phyloP scores from a whole-genome alignment of 2,329 filamentous ascomycete genomes.

The Lasiodiplodia citricola region DNA sequence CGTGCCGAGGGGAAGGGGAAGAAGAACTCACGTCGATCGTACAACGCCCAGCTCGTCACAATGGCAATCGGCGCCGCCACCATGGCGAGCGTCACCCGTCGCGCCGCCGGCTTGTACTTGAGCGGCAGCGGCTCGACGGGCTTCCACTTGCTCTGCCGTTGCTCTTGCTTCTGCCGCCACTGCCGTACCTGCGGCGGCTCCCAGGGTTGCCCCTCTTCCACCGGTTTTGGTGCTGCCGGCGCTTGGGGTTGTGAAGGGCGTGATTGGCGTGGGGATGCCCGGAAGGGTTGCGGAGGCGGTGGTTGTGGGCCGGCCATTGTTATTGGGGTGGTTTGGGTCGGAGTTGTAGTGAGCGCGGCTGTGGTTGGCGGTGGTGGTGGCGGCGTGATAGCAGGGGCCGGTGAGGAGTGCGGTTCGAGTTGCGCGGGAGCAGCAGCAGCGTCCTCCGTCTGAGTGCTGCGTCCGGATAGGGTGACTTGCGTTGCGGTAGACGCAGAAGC shows the following conservation, averaged over 20 bases:
- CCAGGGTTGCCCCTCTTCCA: no score
- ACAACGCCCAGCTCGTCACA: constrained; percentile 42
- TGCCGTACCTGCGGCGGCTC: no score
- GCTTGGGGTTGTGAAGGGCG: neutral
- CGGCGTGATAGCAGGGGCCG: neutral
- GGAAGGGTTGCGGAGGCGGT: neutral
- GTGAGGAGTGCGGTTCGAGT: neutral
- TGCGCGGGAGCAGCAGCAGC: neutral
- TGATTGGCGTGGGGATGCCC: neutral
- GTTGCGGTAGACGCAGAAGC: neutral
- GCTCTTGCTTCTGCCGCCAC: no score
- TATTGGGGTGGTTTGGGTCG: neutral
- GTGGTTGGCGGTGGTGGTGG: neutral
- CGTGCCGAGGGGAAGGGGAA: no score
- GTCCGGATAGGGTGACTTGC: neutral
- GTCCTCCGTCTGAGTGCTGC: neutral
- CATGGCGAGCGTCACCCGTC: constrained; percentile 41
- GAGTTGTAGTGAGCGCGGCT: neutral
- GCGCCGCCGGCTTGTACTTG: constrained; percentile 38
- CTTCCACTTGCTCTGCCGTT: neutral
- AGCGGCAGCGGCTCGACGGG: constrained; percentile 11
- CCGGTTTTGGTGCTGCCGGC: no score
- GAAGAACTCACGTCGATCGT: constrained; percentile 30
- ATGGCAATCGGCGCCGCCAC: constrained; percentile 42
- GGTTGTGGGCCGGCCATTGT: neutral